Conservation (phyloP, 176 grass and related monocot genomes). For the Cenchrus fungigraminus region DNA sequence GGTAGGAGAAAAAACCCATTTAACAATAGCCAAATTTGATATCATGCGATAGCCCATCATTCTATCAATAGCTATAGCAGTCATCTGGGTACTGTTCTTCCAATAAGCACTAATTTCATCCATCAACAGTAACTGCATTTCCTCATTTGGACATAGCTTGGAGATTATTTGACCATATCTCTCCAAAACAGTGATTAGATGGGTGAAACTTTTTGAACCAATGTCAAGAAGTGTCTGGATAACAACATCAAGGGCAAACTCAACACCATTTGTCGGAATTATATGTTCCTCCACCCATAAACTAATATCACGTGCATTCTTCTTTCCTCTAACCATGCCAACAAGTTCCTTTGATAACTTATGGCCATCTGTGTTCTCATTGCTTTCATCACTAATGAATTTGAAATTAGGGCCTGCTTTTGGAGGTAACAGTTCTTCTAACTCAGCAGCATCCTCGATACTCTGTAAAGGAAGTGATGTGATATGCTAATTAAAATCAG, state of each 20-base stretch:
- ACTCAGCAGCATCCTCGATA: constrained; percentile 81
- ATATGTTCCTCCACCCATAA: constrained; percentile 82
- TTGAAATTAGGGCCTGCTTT: constrained; percentile 84
- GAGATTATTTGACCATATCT: constrained; percentile 87
- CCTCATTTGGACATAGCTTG: constrained; percentile 78
- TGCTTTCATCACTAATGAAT: constrained; percentile 63
- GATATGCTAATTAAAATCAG: constrained; percentile 29
- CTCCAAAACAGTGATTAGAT: constrained; percentile 94
- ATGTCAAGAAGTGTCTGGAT: constrained; percentile 89
- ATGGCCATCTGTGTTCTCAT: constrained; percentile 54
- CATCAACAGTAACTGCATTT: constrained; percentile 85
- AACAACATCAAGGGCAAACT: constrained; percentile 89
- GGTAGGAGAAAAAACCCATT: constrained; percentile 84
- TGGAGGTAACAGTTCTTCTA: constrained; percentile 88
- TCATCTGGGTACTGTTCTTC: constrained; percentile 98
- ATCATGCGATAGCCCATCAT: constrained; percentile 96
- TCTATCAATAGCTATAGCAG: constrained; percentile 91
- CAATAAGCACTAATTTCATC: constrained; percentile 85
- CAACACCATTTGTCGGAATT: constrained; percentile 68
- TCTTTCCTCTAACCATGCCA: constrained; percentile 75
- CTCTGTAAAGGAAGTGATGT: constrained; percentile 56
- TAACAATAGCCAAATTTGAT: constrained; percentile 92
- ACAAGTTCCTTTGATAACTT: constrained; percentile 80
- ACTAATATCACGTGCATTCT: constrained; percentile 73
- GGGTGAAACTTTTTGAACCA: constrained; percentile 99